These are phyloP conservation scores for Vitis cinerea DNA, from an alignment of 164 flowering plant genomes.

Conservation along the genomic window DNA sequence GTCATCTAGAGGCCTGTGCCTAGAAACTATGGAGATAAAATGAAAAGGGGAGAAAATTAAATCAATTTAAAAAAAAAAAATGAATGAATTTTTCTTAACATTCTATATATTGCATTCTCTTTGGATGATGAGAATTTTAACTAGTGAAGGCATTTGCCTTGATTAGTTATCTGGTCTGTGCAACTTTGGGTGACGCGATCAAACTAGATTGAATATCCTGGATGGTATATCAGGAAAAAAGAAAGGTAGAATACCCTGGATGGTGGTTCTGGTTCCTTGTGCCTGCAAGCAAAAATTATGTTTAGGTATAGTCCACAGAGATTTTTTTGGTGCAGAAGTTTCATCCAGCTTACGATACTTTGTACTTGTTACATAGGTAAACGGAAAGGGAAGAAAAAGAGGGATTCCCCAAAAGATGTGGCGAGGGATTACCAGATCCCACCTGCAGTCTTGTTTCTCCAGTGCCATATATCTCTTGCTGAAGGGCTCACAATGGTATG, in stretches of 20 bases:
- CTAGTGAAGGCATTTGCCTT: background rate
- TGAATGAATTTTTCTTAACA: background rate
- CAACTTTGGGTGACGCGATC: background rate
- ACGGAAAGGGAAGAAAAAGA: conserved; percentile 81
- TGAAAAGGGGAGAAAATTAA: too few species aligned
- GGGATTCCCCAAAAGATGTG: conserved; percentile 54
- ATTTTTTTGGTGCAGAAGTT: background rate
- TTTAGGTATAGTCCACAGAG: background rate
- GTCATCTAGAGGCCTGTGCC: background rate
- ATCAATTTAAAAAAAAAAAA: background rate
- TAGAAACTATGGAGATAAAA: background rate
- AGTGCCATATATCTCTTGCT: conserved; percentile 76
- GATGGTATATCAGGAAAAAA: too few species aligned
- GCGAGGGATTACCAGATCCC: conserved; percentile 51
- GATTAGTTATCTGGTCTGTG: background rate
- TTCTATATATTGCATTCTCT: background rate
- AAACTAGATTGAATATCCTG: background rate
- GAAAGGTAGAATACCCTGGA: too few species aligned
- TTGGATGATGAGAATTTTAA: background rate
- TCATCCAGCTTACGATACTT: conserved; percentile 3
- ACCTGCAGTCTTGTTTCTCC: conserved; percentile 64
- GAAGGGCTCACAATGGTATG: conserved; percentile 91
- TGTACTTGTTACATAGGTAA: conserved; percentile 45
- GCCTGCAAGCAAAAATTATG: background rate
- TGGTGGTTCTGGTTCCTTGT: background rate